A percentile compares a stretch with the other conserved stretches of the same genome.
phyloP scores from a whole-genome alignment of 768 basidiomycete species.

The Lactifluus hygrophoroides region DNA sequence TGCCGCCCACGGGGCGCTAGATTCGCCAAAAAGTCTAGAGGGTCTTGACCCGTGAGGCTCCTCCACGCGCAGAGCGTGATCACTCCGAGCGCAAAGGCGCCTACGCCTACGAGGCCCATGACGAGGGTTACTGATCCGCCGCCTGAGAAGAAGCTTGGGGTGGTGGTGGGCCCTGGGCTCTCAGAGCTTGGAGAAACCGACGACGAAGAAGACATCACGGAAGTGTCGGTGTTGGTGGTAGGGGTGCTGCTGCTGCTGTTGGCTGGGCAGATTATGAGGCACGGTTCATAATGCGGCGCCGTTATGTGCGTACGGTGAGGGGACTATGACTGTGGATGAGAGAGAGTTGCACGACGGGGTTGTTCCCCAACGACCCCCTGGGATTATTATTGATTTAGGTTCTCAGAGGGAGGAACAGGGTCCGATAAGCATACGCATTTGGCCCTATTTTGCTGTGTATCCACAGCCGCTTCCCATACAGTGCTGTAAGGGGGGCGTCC shows the following conservation, averaged over 20 bases:
- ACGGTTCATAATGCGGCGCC: no score
- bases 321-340: no score
- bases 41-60: neutral
- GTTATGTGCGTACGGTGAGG: no score
- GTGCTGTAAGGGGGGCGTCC: no score
- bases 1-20: neutral
- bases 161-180: neutral
- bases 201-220: neutral
- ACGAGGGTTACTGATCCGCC: constrained; percentile 7
- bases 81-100: neutral
- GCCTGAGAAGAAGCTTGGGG: neutral
- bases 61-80: constrained; percentile 9
- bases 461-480: no score
- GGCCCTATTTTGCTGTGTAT: no score
- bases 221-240: neutral
- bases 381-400: no score
- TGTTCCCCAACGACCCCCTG: no score
- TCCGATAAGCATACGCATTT: no score
- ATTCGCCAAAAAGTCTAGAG: no score
- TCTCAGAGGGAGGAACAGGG: no score
- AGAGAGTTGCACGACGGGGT: no score
- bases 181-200: neutral
- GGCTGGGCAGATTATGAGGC: neutral
- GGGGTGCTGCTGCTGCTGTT: neutral
- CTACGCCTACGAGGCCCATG: constrained; percentile 11